Base-by-base conservation (phyloP, 2,329 filamentous ascomycete species). In the Didymella sp. region DNA sequence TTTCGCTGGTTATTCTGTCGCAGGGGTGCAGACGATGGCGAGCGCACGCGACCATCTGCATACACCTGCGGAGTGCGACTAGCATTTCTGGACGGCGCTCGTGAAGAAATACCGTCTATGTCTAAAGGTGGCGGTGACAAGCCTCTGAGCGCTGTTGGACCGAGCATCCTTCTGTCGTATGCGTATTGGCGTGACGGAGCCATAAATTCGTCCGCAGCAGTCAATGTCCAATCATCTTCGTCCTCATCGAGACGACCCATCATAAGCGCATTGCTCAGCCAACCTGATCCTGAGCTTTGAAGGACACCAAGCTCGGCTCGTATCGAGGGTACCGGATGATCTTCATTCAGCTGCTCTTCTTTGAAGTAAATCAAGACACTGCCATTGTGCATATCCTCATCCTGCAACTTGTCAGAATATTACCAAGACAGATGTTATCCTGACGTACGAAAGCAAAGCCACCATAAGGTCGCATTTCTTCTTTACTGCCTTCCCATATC, bases 351-450 rank as follows among this genome's bases (percentile, higher is more conserved):
- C 35, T 76, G 74, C 56, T 78, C 74, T 55, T 78, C 76, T 47
- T 70, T 75, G 57, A 78, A 77, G 54, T 73, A 77, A 15, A 75
- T 71, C 25, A 75, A 55, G 15, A 76, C 76, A 40, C 71, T 73
- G 6, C 76, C 76, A 11, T 58, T 61, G 37, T 76, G 72, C 74
- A 78, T 73, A 24, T 77, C 72, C 33, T 74, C 67, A 47, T 78
- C 76, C 74, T 77, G 31, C 33, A 37, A 33, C 55, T 27, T n/a
- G 48, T 66, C 46, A 69, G 57, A 42, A 4, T 6, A 6, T 15
- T 8, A 12, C 17, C 3, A 52, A 22, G 4, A 22, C n/a, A 46
- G 28, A 13, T 3, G 6, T 13, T 4, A 6, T 33, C 9, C 7
- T 35, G 33, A 41, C 72, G 56, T 58, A 76, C 75, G 35, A 70